These are phyloP conservation scores for Pholiota microspora DNA, from an alignment of 768 basidiomycete genomes.

Conservation along the genomic window DNA sequence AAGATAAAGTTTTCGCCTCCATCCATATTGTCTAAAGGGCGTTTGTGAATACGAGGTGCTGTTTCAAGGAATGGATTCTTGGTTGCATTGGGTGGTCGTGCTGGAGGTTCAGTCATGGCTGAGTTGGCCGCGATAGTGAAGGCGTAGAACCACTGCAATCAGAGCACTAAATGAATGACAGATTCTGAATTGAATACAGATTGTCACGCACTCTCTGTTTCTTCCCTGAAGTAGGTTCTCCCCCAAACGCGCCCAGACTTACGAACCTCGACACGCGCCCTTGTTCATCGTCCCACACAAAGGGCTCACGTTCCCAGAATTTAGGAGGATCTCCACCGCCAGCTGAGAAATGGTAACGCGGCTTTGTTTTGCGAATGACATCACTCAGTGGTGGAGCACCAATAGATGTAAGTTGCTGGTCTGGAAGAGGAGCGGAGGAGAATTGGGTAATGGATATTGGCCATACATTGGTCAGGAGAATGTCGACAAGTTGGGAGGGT, in stretches of 20 bases:
- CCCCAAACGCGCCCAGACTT: constrained; percentile 86
- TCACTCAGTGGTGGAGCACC: constrained; percentile 65
- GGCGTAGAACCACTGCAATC: constrained; percentile 91
- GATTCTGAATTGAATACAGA: background rate
- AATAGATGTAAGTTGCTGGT: constrained; percentile 39
- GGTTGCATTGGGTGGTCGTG: constrained; percentile 61
- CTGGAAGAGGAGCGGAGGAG: constrained; percentile 52
- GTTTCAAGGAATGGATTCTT: constrained; percentile 65
- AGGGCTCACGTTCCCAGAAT: constrained; percentile 98
- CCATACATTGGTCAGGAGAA: constrained; percentile 81
- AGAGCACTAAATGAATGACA: constrained; percentile 3
- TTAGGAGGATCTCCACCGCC: constrained; percentile 60
- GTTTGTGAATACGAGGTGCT: constrained; percentile 44
- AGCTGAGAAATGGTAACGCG: constrained; percentile 85
- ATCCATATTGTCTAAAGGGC: constrained; percentile 42
- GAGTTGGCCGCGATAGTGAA: constrained; percentile 74
- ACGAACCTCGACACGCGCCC: constrained; percentile 77
- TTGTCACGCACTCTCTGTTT: constrained; percentile 75
- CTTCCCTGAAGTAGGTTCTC: constrained; percentile 55
- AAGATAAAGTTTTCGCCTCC: constrained; percentile 68
- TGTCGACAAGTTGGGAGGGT: constrained; percentile 69
- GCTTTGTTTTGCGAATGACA: constrained; percentile 61
- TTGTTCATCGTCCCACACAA: constrained; percentile 73
- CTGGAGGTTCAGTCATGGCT: constrained; percentile 29
- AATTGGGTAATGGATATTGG: constrained; percentile 63